Base-by-base conservation (phyloP, 2,329 filamentous ascomycete species). In the Trichoderma gracile region DNA sequence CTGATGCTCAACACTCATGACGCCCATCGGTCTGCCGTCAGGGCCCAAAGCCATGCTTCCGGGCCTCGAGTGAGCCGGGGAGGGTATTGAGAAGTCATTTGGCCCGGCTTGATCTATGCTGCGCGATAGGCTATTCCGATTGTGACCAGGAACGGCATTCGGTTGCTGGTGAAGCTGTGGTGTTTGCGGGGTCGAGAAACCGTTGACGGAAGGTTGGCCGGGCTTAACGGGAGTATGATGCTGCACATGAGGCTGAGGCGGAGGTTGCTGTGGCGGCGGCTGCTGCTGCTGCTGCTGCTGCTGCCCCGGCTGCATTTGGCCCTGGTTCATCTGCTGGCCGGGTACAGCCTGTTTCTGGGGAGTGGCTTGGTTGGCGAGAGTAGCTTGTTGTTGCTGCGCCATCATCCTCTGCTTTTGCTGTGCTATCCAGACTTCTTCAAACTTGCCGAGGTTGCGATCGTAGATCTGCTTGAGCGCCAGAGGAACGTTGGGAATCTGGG, bases 391-490 rank as follows among this genome's bases (percentile, higher is more conserved):
- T 5, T 71, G 70, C 67, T 86, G 82, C 59, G 82, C 78, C 73
- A 84, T 81, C 69, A 82, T 81, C 49, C 81, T 79, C 27, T 79
- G 80, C 68, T 80, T 81, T 67, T 86, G 85, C 69, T 85, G 84
- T 40, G 81, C 79, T 42, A 83, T 73, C 79, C 84, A 90, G 2
- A 84, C 84, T 65, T 88, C 85, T 73, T 97, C 93, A 68, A 96
- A 97, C 38, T 88, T 84, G 27, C 84, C 78, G 6, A 97, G 78
- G 69, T 93, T 93, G 42, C 85, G 83, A 70, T 93, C 89, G 75
- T 95, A 96, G 7, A 91, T 83, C 30, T 84, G 82, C 70, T 88
- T 86, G 69, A 97, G 75, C 69, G 95, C 88, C 65, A 85, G 83
- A 2, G 86, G 82, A 0, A 91, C 92, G 10, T 81, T 84, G 1